These are phyloP conservation scores for Plasmodium malariae DNA, from an alignment of 169 alveolate species.

Conservation along the genomic window DNA sequence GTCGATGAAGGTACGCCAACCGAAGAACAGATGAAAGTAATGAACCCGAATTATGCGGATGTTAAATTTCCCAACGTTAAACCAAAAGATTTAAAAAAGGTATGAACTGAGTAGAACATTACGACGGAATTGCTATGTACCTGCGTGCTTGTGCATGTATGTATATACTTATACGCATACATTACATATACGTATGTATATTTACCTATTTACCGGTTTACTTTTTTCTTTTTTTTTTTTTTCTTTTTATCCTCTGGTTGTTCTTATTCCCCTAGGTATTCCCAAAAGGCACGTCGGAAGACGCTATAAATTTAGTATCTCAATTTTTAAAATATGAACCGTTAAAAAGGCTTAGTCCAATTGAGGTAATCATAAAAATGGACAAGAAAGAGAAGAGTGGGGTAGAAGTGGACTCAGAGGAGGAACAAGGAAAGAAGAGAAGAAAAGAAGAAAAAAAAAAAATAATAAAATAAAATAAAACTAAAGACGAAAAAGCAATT, in stretches of 20 bases:
- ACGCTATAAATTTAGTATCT: constrained; percentile 88
- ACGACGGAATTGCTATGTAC: too few species aligned
- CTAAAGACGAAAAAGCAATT: too few species aligned
- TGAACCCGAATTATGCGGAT: constrained; percentile 96
- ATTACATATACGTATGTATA: neutral
- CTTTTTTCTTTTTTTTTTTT: neutral
- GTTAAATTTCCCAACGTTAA: constrained; percentile 92
- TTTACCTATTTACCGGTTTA: constrained; percentile 61
- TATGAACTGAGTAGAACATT: too few species aligned
- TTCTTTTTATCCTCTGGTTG: neutral
- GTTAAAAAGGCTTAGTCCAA: constrained; percentile 87
- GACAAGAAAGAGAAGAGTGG: neutral
- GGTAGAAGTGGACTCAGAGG: too few species aligned
- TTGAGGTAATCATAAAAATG: constrained; percentile 77
- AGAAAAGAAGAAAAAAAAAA: too few species aligned
- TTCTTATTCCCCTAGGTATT: constrained; percentile 75
- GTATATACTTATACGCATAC: neutral
- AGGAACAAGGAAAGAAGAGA: too few species aligned
- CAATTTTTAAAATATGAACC: constrained; percentile 91
- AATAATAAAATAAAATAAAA: too few species aligned
- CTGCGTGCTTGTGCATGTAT: too few species aligned
- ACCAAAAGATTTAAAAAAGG: constrained; percentile 79
- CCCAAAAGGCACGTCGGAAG: constrained; percentile 84
- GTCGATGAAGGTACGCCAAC: constrained; percentile 95
- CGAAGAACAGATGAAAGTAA: constrained; percentile 92